Evolutionary conservation across 2,329 filamentous ascomycete species (phyloP), one percentile per base, ranked within the genome.

Genomic region (Epichloe brachyelytri): DNA sequence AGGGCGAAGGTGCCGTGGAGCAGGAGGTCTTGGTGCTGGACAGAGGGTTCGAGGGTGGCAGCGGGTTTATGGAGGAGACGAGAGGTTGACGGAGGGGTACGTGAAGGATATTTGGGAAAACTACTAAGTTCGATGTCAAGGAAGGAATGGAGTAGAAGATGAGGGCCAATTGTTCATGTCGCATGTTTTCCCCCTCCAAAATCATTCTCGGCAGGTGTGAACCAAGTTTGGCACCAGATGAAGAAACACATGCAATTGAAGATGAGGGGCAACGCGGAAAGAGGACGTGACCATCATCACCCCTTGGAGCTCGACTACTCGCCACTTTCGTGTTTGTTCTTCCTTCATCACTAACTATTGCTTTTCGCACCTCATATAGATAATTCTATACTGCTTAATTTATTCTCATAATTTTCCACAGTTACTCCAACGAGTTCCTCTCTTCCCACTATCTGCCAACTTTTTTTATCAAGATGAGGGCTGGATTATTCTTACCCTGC

Each of bases 1-100:
- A 51, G 34, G 54, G 56, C 10, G 57, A 57, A 48, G 59, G 56
- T 34, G 60, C 59, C 20, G 59, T 57, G 43, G 58, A 68, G 37
- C 91, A 96, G 71, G 79, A 82, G 60, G 84, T 97, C 5, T 85
- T 79, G 65, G 82, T 97, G 6, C 73, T 97, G 3, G 86, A 94
- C 48, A 77, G 81, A 0, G 93, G 93, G 1, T 98, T 97, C 64
- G 78, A 81, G 14, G 83, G 52, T 98, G 93, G 93, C 89, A 95
- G 75, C 83, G 94, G 70, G 73, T 77, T 58, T 87, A 83, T 68
- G 91, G 89, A 0, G 73, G 79, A 49, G 89, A 97, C 69, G 74
- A 83, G 63, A 71, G 80, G 56, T 70, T 98, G 65, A 97, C 93
- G 0, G 88, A 95, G 67, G 86, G 75, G 1, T 97, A 88, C 67